Conservation (phyloP, 2,329 filamentous ascomycete species). For the Mollisia scopiformis region DNA sequence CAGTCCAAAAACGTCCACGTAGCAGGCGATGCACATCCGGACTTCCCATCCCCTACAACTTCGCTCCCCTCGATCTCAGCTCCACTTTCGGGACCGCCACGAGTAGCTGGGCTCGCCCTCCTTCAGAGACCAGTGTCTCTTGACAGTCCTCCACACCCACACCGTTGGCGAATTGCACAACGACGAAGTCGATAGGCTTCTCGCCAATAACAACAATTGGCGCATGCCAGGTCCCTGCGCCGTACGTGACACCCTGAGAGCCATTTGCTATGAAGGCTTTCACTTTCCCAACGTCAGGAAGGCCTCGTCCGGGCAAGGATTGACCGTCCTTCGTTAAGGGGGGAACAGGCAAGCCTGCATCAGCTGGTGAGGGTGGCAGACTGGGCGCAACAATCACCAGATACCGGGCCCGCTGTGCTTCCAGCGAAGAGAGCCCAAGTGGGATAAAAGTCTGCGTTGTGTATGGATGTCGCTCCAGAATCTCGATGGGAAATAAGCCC, state of each 20-base stretch:
- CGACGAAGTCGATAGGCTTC: constrained; percentile 78
- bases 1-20: not conserved
- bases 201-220: constrained; percentile 88
- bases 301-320: constrained; percentile 32
- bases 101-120: not conserved
- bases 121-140: constrained; percentile 54
- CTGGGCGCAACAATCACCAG: constrained; percentile 90
- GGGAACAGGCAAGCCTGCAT: constrained; percentile 44
- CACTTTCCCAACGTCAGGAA: constrained; percentile 73
- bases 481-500: constrained; percentile 63
- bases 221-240: constrained; percentile 89
- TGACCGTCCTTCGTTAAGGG: constrained; percentile 9
- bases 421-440: constrained; percentile 57
- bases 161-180: constrained; percentile 87
- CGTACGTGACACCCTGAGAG: constrained; percentile 88
- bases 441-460: constrained; percentile 94
- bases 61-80: not conserved
- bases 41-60: not conserved
- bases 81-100: not conserved
- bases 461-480: constrained; percentile 91
- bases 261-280: constrained; percentile 79
- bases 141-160: constrained; percentile 86
- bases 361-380: constrained; percentile 49
- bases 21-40: not conserved
- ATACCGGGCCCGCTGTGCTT: constrained; percentile 57